Percentiles rank a stretch among this genome's conserved stretches.
These are phyloP conservation scores for Mycena metata DNA, from an alignment of 768 basidiomycete species.

Conservation along the genomic window DNA sequence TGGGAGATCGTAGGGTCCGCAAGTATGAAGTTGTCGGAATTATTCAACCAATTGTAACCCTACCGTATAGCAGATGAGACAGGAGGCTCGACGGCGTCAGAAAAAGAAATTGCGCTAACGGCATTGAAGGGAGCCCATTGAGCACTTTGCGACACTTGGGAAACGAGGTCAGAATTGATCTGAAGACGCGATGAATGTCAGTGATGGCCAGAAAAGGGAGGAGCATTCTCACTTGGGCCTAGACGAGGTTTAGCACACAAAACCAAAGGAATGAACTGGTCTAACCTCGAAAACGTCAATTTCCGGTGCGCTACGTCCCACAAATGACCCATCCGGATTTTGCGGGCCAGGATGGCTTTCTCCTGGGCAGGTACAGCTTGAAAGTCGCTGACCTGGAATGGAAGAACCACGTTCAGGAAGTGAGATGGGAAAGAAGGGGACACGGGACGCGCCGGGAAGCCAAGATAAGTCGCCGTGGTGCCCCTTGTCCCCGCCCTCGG, in stretches of 20 bases:
- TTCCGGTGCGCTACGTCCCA: slow-evolving; percentile 88
- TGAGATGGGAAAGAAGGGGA: no score
- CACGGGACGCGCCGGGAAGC: slow-evolving; percentile 69
- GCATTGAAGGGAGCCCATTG: slow-evolving; percentile 69
- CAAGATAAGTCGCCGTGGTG: slow-evolving; percentile 75
- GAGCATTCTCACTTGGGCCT: slow-evolving; percentile 64
- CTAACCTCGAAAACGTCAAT: slow-evolving; percentile 81
- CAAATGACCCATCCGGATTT: slow-evolving; percentile 79
- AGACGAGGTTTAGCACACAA: background rate
- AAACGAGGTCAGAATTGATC: slow-evolving; percentile 9
- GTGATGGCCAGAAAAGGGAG: background rate
- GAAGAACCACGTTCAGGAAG: slow-evolving; percentile 59
- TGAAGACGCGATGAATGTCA: background rate
- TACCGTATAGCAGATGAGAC: background rate
- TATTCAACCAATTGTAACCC: slow-evolving; percentile 78
- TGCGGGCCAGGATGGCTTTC: slow-evolving; percentile 95
- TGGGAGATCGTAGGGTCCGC: slow-evolving; percentile 61
- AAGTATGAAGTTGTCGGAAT: slow-evolving; percentile 68
- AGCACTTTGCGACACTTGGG: slow-evolving; percentile 83
- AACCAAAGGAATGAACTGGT: no score
- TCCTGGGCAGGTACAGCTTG: slow-evolving; percentile 88
- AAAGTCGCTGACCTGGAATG: slow-evolving; percentile 90
- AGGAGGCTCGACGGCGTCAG: no score
- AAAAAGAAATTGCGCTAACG: slow-evolving; percentile 54
- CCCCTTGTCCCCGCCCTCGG: slow-evolving; percentile 68